Evolutionary conservation across 176 grass and related monocot genomes (phyloP).

Genomic region (Aegilops sharonensis): DNA sequence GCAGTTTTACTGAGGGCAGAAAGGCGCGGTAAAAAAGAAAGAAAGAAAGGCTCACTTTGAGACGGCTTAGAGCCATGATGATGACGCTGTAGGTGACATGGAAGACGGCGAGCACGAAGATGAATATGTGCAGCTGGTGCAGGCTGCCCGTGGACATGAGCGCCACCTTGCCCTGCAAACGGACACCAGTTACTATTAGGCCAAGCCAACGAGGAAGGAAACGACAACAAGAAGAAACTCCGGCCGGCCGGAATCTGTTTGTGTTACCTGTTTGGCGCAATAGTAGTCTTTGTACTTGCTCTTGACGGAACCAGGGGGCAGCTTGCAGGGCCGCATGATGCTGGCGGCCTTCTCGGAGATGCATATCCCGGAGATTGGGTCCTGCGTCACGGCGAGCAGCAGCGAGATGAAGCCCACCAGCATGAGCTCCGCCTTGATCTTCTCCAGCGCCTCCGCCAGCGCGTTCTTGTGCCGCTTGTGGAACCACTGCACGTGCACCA

Average conservation of each 20-base stretch:
- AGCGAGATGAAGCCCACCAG: slow-evolving; percentile 84
- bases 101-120: slow-evolving; percentile 85
- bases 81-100: slow-evolving; percentile 77
- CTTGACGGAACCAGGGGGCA: too few relatives aligned
- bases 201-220: too few relatives aligned
- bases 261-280: too few relatives aligned
- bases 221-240: too few relatives aligned
- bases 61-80: slow-evolving; percentile 61
- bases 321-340: slow-evolving; percentile 71
- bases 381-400: slow-evolving; percentile 63
- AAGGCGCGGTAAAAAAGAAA: too few relatives aligned
- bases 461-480: slow-evolving; percentile 67
- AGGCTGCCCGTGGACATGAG: slow-evolving; percentile 53
- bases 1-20: too few relatives aligned
- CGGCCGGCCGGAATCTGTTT: too few relatives aligned
- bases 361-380: slow-evolving; percentile 67
- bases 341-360: slow-evolving; percentile 38
- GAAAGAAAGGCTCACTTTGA: too few relatives aligned
- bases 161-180: slow-evolving; percentile 64
- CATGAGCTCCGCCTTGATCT: slow-evolving; percentile 97
- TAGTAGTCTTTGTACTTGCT: too few relatives aligned
- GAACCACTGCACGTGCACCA: slow-evolving; percentile 55
- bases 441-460: slow-evolving; percentile 77
- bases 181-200: too few relatives aligned
- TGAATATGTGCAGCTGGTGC: slow-evolving; percentile 86